Base-by-base conservation (phyloP, 371 early-diverging fungal genomes). In the Apophysomyces variabilis region DNA sequence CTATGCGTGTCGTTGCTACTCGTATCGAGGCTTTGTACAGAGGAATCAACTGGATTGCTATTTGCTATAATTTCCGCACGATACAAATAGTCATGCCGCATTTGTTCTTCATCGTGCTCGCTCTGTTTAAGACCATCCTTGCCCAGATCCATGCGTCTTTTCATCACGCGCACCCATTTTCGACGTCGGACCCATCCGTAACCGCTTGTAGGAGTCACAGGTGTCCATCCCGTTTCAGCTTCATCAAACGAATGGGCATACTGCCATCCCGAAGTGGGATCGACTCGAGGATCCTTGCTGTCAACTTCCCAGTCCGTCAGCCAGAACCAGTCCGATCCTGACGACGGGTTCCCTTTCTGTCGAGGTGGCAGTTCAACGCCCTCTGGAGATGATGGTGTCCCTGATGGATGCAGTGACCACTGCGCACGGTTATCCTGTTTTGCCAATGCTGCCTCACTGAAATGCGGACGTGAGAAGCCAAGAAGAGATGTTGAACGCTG, bases 221-320 rank as follows among this genome's bases (percentile, higher is more conserved):
- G 77, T 0, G 77, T 70, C 91, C 92, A 92, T 26, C 62, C 60
- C 12, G 73, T 70, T 21, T 85, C 90, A 7, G 67, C 63, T 5
- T 85, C 85, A 7, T 76, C 78, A 66, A 90, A 85, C 1, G 83
- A 84, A 47, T 77, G 73, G 4, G 87, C 86, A 61, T 93, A 93
- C 62, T 89, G 89, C 90, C 91, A 90, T 0, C 90, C 90, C 5
- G 88, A 85, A 8, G 75, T 80, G 1, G 83, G 76, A 64, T 90
- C 89, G 4, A 84, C 79, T 12, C 78, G 77, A 11, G 90, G 89
- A 70, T 90, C 85, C 12, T 80, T 81, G 39, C 80, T 75, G 71
- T 93, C 93, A 18, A 92, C 73, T 26, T 84, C 80, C 94, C 94
- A 94, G 50, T 94, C 94, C 4, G 90, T 91, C 39, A 92, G 60